Evolutionary conservation across 1,284 basidiomycete genomes (phyloP), one percentile per base, ranked within the genome.

Genomic region (Cutaneotrichosporon cavernicola): DNA sequence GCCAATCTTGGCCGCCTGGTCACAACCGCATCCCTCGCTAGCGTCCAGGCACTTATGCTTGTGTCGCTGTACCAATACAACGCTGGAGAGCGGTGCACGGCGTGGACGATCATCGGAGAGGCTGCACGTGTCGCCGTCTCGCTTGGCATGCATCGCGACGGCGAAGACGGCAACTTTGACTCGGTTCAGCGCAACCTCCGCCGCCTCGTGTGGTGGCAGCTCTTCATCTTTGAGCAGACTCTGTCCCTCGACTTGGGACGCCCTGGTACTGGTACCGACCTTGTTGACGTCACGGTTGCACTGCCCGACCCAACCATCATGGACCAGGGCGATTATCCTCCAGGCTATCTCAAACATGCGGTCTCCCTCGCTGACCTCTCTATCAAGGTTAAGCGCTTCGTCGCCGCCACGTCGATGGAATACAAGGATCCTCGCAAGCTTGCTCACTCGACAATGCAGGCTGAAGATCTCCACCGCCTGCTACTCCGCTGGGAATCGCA

Each of bases 41-140:
- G 65, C 32, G 64, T 70, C 9, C 69, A 70, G 56, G 67, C 69
- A 5, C 64, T 70, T 16, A 46, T 70, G 32, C 60, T 70, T 8
- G 58, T 70, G 11, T 52, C 65, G 9, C 60, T 70, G 13, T 70
- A 70, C 49, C 64, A 70, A 46, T 67, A 70, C 63, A 70, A 70
- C 56, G 46, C 65, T 0, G 69, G 69, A 1, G 69, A 70, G 57
- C 62, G 69, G 8, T 69, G 69, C 30, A 59, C 69, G 10, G 69
- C 69, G 6, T 70, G 64, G 62, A 55, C 63, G 13, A 62, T 70
- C 6, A 57, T 66, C 31, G 69, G 69, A 2, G 67, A 70, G 11
- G 67, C 69, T 1, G 55, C 62, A 2, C 67, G 69, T 10, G 46
- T 60, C 2, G 67, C 63, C 11, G 62, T 70, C 3, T 63, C 67